These are phyloP conservation scores for Imleria badia DNA, from an alignment of 768 basidiomycete species.

Conservation along the genomic window DNA sequence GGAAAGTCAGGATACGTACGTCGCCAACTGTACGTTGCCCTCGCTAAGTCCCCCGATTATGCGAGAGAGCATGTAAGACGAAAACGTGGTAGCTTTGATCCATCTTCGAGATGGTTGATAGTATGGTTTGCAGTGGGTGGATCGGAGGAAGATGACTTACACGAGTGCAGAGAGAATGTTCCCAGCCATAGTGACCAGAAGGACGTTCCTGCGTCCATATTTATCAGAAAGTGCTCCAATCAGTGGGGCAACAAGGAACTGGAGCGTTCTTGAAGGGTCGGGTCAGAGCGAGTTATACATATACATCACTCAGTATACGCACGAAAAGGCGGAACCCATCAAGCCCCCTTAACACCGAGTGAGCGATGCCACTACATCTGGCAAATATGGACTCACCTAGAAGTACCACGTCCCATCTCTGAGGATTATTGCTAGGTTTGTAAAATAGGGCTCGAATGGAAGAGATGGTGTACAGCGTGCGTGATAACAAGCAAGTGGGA, in stretches of 20 bases:
- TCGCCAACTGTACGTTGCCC: slow-evolving; percentile 95
- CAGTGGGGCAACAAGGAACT: slow-evolving; percentile 79
- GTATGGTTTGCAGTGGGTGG: neutral
- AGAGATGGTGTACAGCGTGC: slow-evolving; percentile 67
- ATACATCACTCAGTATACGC: slow-evolving; percentile 39
- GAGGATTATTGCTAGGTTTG: slow-evolving; percentile 55
- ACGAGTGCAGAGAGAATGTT: slow-evolving; percentile 89
- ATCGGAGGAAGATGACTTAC: slow-evolving; percentile 42
- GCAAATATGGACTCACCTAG: slow-evolving; percentile 53
- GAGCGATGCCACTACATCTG: neutral
- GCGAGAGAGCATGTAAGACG: slow-evolving; percentile 85
- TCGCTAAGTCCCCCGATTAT: slow-evolving; percentile 93
- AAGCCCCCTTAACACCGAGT: slow-evolving; percentile 59
- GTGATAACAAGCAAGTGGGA: slow-evolving; percentile 68
- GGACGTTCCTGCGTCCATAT: slow-evolving; percentile 82
- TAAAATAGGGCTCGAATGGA: slow-evolving; percentile 65
- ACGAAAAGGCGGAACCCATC: slow-evolving; percentile 94
- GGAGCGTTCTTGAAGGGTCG: slow-evolving; percentile 59
- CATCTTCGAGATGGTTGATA: slow-evolving; percentile 49
- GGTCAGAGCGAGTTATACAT: slow-evolving; percentile 28
- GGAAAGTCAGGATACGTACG: slow-evolving; percentile 51
- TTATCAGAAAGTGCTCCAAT: slow-evolving; percentile 86
- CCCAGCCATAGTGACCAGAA: slow-evolving; percentile 87
- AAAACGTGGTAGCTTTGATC: slow-evolving; percentile 89
- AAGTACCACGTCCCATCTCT: slow-evolving; percentile 92